phyloP scores from a whole-genome alignment of 495 filamentous ascomycete species.

The Aspergillus nidulans region DNA sequence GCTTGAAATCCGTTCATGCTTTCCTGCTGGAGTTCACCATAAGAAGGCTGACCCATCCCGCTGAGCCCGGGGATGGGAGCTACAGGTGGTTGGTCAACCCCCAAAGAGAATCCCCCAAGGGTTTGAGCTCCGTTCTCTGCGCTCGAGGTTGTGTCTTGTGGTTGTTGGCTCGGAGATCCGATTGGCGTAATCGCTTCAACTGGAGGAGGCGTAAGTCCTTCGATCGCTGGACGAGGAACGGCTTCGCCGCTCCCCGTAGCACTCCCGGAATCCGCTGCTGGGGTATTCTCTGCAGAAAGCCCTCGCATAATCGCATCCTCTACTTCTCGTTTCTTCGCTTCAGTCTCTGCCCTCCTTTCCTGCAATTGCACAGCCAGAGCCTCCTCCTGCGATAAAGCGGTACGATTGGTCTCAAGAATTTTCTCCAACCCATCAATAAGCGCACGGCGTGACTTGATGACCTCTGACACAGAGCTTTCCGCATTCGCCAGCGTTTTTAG shows the following conservation, averaged over 20 bases:
- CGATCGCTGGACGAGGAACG: constrained; percentile 66
- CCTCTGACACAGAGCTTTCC: constrained; percentile 85
- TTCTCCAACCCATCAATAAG: constrained; percentile 80
- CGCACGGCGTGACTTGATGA: constrained; percentile 76
- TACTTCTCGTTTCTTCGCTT: constrained; percentile 75
- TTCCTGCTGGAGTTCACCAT: constrained; percentile 28
- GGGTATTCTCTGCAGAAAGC: constrained; percentile 49
- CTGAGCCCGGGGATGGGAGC: constrained; percentile 38
- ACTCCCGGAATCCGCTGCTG: constrained; percentile 37
- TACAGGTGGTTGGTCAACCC: constrained; percentile 32
- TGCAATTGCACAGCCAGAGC: constrained; percentile 53
- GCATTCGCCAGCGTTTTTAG: constrained; percentile 84
- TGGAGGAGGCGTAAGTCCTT: constrained; percentile 77
- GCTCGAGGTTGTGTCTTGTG: constrained; percentile 20
- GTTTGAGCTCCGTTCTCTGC: constrained; percentile 24
- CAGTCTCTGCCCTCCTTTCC: constrained; percentile 59
- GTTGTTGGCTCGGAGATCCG: constrained; percentile 37
- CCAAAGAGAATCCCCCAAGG: constrained; percentile 25
- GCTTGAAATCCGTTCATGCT: constrained; percentile 37
- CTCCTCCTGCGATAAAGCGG: constrained; percentile 64
- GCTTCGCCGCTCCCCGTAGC: constrained; percentile 42
- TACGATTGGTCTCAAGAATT: constrained; percentile 69
- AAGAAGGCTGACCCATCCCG: constrained; percentile 35
- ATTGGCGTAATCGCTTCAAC: constrained; percentile 47
- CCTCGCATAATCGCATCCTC: constrained; percentile 85